These are phyloP conservation scores for Lasiodiplodia gonubiensis DNA, from an alignment of 2,329 filamentous ascomycete species.

Conservation along the genomic window DNA sequence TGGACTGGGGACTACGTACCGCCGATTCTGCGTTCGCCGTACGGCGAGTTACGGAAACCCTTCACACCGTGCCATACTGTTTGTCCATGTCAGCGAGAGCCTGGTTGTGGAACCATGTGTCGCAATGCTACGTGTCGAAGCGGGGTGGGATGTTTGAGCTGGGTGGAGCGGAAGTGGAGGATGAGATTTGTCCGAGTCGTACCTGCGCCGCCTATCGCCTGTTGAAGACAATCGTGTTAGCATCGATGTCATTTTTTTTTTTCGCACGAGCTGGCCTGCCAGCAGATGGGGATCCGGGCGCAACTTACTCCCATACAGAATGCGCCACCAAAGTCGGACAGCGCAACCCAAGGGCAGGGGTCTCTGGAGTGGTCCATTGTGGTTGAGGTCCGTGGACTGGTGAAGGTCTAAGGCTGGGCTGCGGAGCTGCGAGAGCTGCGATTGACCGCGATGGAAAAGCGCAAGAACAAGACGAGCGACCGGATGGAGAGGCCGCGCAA, in stretches of 20 bases:
- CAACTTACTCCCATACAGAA: constrained; percentile 90
- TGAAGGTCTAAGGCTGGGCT: background rate
- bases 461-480: background rate
- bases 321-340: constrained; percentile 97
- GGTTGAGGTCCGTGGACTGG: constrained; percentile 18
- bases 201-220: constrained; percentile 51
- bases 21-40: constrained; percentile 94
- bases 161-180: constrained; percentile 21
- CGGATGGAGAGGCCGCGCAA: background rate
- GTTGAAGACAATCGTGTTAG: constrained; percentile 18
- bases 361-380: constrained; percentile 94
- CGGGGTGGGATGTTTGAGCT: constrained; percentile 10
- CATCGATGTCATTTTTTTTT: constrained; percentile 3
- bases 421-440: constrained; percentile 9
- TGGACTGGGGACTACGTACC: constrained; percentile 45
- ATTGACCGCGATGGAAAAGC: constrained; percentile 6
- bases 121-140: constrained; percentile 31
- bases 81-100: constrained; percentile 8
- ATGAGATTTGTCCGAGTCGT: constrained; percentile 18
- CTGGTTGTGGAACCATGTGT: constrained; percentile 23
- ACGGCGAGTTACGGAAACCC: constrained; percentile 68
- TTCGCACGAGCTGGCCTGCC: background rate
- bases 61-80: constrained; percentile 98
- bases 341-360: constrained; percentile 93
- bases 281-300: background rate